Evolutionary conservation across 768 basidiomycete species (phyloP), one percentile per base, ranked within the genome.

Genomic region (Agaricus blazei): DNA sequence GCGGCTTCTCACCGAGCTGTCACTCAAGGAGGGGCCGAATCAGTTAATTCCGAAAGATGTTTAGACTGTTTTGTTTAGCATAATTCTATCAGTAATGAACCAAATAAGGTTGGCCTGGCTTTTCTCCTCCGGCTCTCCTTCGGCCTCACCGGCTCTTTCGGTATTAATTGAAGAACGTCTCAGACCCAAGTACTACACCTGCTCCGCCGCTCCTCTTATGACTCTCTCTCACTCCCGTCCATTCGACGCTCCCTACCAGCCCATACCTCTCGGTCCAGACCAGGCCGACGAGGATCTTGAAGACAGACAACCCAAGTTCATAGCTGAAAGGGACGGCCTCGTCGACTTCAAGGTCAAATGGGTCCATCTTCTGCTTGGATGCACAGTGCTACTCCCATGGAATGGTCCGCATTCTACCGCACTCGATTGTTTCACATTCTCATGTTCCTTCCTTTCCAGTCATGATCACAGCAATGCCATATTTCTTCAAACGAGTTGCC

Each of bases 341-440:
- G 65, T 74, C 8, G 76, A 82, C 57, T 42, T 69, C 42, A 74
- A 71, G 45, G 76, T 85, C 62, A 68, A 72, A 48, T 86, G 85
- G 83, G 79, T 85, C 41, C 79, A 84, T 60, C 88, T 90, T 60
- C 67, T 88, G 24, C 68, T 94, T 15, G 92, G 93, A 2, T 86
- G 86, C 54, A 87, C 90, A 19, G 80, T 87, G 3, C 76, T 97
- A 6, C 70, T 97, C 15, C 86, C 90, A 28, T 97, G 93, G 93
- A 96, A 94, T 65, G 92, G 93, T 93, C 67, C 65, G 79, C 65
- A 14, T 54, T 27, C 62, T 9, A 9, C 34, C 19, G 9, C 7
- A 36, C 45, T 28, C 46, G 6, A 14, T 48, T 40, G 12, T 14
- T 38, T 45, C 48, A 27, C 11, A 12, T 15, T 24, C 34, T 27